Evolutionary conservation across 2,329 filamentous ascomycete species (phyloP).

Genomic region (Xylogone sp.): DNA sequence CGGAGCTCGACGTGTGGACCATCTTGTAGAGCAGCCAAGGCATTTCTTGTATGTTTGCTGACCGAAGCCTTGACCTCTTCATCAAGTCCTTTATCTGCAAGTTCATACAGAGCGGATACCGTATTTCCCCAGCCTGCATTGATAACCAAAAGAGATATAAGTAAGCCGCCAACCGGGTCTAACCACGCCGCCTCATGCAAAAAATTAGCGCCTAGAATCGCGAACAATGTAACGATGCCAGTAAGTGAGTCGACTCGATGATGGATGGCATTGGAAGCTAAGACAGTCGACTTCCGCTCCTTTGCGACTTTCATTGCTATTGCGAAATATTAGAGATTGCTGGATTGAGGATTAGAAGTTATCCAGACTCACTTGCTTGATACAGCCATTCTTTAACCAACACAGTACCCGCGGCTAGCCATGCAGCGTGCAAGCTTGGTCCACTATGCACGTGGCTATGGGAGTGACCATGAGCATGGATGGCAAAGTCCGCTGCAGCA

Average conservation of each 20-base stretch:
- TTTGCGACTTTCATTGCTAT: constrained; percentile 91
- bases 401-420: constrained; percentile 88
- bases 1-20: constrained; percentile 64
- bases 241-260: constrained; percentile 95
- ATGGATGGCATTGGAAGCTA: constrained; percentile 94
- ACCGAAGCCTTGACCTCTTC: constrained; percentile 75
- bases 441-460: constrained; percentile 60
- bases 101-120: constrained; percentile 73
- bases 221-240: constrained; percentile 85
- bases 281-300: constrained; percentile 90
- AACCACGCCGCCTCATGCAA: constrained; percentile 85
- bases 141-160: constrained; percentile 92
- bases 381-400: constrained; percentile 96
- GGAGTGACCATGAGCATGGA: constrained; percentile 52
- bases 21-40: constrained; percentile 49
- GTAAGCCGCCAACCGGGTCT: constrained; percentile 85
- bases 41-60: constrained; percentile 58
- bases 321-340: constrained; percentile 16
- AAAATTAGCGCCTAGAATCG: constrained; percentile 85
- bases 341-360: not conserved
- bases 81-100: constrained; percentile 89
- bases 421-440: constrained; percentile 90
- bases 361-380: constrained; percentile 72
- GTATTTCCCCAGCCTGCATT: constrained; percentile 88
- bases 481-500: constrained; percentile 47